Evolutionary conservation across 768 basidiomycete genomes (phyloP), one percentile per base, ranked within the genome.

Genomic region (Tulasnella sp.): DNA sequence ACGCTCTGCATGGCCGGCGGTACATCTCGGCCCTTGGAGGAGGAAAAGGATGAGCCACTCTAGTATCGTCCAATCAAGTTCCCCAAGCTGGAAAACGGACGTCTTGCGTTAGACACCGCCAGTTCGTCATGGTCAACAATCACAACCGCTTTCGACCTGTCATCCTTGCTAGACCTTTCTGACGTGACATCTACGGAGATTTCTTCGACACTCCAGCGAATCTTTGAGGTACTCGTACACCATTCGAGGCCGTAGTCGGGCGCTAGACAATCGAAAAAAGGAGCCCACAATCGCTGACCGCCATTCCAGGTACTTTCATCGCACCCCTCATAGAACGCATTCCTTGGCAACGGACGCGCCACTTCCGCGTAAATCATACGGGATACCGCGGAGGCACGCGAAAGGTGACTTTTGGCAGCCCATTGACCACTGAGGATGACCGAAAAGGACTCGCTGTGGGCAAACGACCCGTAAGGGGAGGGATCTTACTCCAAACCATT

Each of bases 261-360:
- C 72, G 74, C 71, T 90, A 88, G 87, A 79, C 59, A 34, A 68
- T 62, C 0, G 27, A 38, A 26, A 41, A 3, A 13, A 21, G 42
- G 19, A 11, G 11, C 11, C 11, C n/a, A 10, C n/a, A n/a, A 43
- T 10, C 41, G 59, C 19, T 13, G 3, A 32, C 52, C 2, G 34
- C 24, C 24, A 30, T 34, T 34, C 21, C 56, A 89, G 88, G 87
- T 84, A 88, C 68, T 90, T 90, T 64, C 87, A 89, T 68, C 81
- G 86, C 42, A 75, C 80, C 0, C 85, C 84, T 21, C 71, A 77
- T 77, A 9, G 69, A 69, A 27, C 53, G 56, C 17, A 70, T 76
- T 61, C 34, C 7, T 15, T 38, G 15, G 73, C 74, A 4, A 26
- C 51, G 19, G 9, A 50, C 26, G 24, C 65, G 67, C 58, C 67